These are phyloP conservation scores for Solanum gracilifrons DNA, from an alignment of 257 asterid genomes.

Conservation along the genomic window DNA sequence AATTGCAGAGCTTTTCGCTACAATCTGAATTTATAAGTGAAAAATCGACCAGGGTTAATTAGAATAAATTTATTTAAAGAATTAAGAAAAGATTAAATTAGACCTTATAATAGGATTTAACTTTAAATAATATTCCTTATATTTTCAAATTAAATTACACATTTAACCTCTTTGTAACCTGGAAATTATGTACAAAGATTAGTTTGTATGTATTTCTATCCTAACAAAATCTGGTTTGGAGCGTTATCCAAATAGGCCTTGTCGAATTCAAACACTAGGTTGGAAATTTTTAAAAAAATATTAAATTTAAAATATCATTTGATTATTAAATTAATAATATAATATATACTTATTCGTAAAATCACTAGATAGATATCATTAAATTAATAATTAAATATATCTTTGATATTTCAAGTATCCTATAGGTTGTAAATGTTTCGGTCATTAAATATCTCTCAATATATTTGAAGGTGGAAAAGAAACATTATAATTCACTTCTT, in stretches of 20 bases:
- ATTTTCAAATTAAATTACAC: neutral
- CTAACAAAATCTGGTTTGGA: too few species aligned
- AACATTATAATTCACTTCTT: neutral
- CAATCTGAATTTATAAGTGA: neutral
- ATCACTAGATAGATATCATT: neutral
- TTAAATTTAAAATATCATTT: too few species aligned
- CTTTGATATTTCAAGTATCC: neutral
- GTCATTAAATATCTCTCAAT: neutral
- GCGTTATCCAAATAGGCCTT: too few species aligned
- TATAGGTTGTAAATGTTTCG: neutral
- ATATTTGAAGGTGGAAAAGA: neutral
- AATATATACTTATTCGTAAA: too few species aligned
- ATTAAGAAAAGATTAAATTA: neutral
- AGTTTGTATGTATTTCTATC: too few species aligned
- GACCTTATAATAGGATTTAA: neutral
- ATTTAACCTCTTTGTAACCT: too few species aligned
- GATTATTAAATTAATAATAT: neutral
- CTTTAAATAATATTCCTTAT: neutral
- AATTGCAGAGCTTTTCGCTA: neutral
- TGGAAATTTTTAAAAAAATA: too few species aligned
- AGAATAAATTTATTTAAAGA: neutral
- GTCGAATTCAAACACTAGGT: too few species aligned
- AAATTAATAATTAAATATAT: neutral
- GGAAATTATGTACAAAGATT: too few species aligned
- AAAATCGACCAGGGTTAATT: neutral